These are phyloP conservation scores for Pulveroboletus sp. DNA, from an alignment of 768 basidiomycete species.

Conservation along the genomic window DNA sequence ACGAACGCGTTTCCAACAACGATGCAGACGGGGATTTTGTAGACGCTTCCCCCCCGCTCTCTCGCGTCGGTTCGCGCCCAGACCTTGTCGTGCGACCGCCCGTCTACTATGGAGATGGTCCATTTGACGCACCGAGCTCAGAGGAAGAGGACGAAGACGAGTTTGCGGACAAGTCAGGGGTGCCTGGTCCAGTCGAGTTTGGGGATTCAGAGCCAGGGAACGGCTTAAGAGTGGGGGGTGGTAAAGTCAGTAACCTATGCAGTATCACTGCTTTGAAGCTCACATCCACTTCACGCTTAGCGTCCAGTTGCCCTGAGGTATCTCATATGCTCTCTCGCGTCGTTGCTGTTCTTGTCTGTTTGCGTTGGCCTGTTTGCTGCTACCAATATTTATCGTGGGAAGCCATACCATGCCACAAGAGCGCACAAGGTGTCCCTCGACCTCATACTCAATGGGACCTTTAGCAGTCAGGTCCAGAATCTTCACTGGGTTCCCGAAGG, in stretches of 20 bases:
- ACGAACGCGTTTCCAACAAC: conserved; percentile 27
- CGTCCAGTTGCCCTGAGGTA: conserved; percentile 51
- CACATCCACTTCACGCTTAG: conserved; percentile 25
- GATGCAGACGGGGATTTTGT: conserved; percentile 22
- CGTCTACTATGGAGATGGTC: conserved; percentile 69
- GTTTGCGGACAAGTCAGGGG: conserved; percentile 44
- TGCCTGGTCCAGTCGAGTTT: conserved; percentile 4
- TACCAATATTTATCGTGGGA: conserved; percentile 55
- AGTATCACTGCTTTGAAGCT: background rate
- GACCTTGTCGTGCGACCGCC: conserved; percentile 26
- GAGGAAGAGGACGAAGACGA: conserved; percentile 56
- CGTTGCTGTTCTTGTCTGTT: conserved; percentile 56
- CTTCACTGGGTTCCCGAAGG: conserved; percentile 93
- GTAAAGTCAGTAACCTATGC: conserved; percentile 30
- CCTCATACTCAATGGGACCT: conserved; percentile 91
- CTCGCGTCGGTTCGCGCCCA: background rate
- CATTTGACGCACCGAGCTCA: conserved; percentile 76
- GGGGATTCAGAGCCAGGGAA: conserved; percentile 26
- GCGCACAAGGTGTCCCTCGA: conserved; percentile 75
- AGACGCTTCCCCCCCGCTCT: conserved; percentile 5
- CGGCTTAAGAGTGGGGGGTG: conserved; percentile 33
- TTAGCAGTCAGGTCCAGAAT: conserved; percentile 39
- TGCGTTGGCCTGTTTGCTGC: conserved; percentile 79
- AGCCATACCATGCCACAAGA: conserved; percentile 48
- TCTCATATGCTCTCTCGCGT: conserved; percentile 56